Evolutionary conservation across 2,329 filamentous ascomycete species (phyloP), one percentile per base, ranked within the genome.

Genomic region (Didymella segeticola): DNA sequence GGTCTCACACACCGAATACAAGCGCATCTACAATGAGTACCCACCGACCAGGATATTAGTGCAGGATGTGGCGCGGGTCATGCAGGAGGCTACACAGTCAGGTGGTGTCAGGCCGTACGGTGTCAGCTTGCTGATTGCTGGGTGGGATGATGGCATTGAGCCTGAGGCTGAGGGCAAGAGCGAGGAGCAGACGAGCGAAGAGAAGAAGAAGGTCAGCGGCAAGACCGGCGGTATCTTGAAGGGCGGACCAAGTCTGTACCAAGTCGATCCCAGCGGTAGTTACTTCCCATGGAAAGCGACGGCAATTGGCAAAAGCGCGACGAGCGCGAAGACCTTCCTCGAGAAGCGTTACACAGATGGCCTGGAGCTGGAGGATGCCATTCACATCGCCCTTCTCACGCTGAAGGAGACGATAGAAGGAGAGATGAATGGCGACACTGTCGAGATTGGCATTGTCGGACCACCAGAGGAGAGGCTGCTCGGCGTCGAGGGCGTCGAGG

Each of bases 251-350:
- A 97, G 96, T 84, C 80, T 99, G 73, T 99, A 99, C 80, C 93
- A 99, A 80, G 95, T 99, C 66, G 95, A 99, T 75, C 95, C 95
- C n/a, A 96, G 91, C 62, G 95, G 95, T 66, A 96, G 91, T 76
- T 99, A 99, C 77, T 99, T 97, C 77, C 95, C 95, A 4, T 99
- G 95, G 95, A 99, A 99, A 83, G 95, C 95, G 34, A 99, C 95
- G 42, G 95, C 95, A 46, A 99, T 99, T 72, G 95, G 95, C 72
- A 99, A 99, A 86, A 96, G 93, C 73, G 95, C 95, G 47, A 96
- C 95, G 33, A 96, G 92, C 70, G 95, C 95, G 50, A 99, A 99
- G 86, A 99, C 95, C 0, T 99, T 99, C 81, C 79, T 99, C 75
- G 95, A 99, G 84, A 99, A 99, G 88, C 85, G 95, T 78, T 99